Percentiles rank a stretch among this genome's conserved stretches.
Conservation (phyloP, 768 basidiomycete genomes). For the Lactarius sp. region DNA sequence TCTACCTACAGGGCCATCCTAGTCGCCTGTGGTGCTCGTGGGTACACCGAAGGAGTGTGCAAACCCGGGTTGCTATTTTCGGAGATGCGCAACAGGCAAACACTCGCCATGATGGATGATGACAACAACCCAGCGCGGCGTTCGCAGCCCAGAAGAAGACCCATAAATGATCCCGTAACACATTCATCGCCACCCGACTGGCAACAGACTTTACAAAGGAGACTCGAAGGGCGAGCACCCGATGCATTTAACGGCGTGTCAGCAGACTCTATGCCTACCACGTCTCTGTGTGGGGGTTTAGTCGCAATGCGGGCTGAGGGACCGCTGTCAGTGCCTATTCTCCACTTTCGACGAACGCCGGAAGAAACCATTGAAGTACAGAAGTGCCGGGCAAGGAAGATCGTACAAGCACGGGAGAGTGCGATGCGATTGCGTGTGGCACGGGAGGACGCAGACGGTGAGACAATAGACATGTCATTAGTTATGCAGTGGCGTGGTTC, state of each 20-base stretch:
- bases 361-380: constrained; percentile 1
- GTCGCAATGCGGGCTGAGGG: not conserved
- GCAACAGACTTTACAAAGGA: constrained; percentile 6
- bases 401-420: constrained; percentile 9
- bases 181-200: constrained; percentile 15
- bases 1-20: constrained; percentile 14
- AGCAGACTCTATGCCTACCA: not conserved
- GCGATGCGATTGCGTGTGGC: constrained; percentile 10
- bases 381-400: constrained; percentile 12
- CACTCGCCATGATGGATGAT: not conserved
- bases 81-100: constrained; percentile 15
- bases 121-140: not conserved
- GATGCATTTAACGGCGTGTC: not conserved
- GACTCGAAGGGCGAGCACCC: not conserved
- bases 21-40: not conserved
- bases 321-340: not conserved
- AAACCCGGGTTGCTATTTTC: constrained; percentile 16
- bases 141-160: not conserved
- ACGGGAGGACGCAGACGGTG: not conserved
- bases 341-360: not conserved
- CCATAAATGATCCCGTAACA: not conserved
- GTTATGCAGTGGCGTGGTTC: constrained; percentile 6
- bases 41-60: constrained; percentile 10
- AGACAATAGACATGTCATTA: not conserved
- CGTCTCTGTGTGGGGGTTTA: not conserved